These are phyloP conservation scores for Clitopilus passeckerianus DNA, from an alignment of 768 basidiomycete genomes.

Conservation along the genomic window DNA sequence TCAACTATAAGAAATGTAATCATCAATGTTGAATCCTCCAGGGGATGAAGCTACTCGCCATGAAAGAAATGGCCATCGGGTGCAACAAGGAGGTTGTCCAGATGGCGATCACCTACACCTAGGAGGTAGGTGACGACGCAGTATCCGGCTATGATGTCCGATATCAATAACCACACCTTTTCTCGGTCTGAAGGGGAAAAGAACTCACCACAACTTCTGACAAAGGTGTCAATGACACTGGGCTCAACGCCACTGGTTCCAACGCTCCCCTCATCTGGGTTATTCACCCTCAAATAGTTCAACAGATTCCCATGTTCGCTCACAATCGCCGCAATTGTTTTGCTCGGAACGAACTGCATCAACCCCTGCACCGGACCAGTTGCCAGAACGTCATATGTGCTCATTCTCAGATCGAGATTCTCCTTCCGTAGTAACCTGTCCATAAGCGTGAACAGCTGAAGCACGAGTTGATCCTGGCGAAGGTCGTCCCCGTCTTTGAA, in stretches of 20 bases:
- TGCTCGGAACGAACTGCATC: conserved; percentile 94
- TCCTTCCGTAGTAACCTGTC: conserved; percentile 90
- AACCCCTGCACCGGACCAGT: conserved; percentile 92
- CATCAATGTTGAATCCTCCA: conserved; percentile 7
- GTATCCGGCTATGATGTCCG: conserved; percentile 74
- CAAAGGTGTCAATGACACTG: conserved; percentile 91
- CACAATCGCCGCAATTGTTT: conserved; percentile 91
- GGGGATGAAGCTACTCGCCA: conserved; percentile 40
- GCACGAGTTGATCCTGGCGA: conserved; percentile 96
- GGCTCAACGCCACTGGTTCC: conserved; percentile 96
- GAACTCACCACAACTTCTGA: conserved; percentile 89
- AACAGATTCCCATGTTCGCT: conserved; percentile 86
- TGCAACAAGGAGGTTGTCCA: conserved; percentile 90
- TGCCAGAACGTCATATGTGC: conserved; percentile 89
- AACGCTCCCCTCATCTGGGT: conserved; percentile 93
- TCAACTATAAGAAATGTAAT: conserved; percentile 56
- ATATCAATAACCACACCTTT: conserved; percentile 1
- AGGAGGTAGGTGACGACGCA: conserved; percentile 95
- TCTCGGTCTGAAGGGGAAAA: background rate
- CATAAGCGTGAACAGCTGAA: conserved; percentile 99
- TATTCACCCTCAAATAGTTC: conserved; percentile 79
- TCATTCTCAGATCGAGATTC: conserved; percentile 89
- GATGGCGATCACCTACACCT: conserved; percentile 94
- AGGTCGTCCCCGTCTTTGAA: conserved; percentile 99
- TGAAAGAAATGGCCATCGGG: conserved; percentile 99